Conservation (phyloP, 345 rosid species). For the Populus davidiana region DNA sequence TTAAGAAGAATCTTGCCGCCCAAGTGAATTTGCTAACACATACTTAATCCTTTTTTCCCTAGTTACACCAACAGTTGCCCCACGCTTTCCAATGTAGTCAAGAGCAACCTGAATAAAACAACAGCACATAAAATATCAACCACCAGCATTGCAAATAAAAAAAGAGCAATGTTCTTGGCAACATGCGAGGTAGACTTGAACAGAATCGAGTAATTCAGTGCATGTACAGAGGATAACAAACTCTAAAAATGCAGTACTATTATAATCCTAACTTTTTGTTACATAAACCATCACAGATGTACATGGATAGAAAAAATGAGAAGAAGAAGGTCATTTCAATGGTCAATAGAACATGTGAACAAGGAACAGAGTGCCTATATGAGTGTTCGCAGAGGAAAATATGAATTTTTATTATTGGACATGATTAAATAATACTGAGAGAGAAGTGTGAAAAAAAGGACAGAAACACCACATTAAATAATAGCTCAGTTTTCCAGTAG, state of each 20-base stretch:
- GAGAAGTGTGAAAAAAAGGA: not conserved
- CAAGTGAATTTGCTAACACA: constrained; percentile 32
- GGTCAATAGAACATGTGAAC: not conserved
- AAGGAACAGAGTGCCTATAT: not conserved
- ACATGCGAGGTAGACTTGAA: not conserved
- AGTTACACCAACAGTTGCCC: constrained; percentile 94
- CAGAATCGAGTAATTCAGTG: not conserved
- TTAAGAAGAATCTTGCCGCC: constrained; percentile 13
- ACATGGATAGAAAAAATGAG: not conserved
- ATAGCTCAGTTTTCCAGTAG: not conserved
- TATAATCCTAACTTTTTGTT: too few species aligned
- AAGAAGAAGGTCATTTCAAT: not conserved
- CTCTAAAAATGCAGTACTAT: not conserved
- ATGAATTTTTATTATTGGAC: not conserved
- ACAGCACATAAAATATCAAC: not conserved
- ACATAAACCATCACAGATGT: not conserved
- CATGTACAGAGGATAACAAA: not conserved
- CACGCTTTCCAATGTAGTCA: constrained; percentile 95
- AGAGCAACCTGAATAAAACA: constrained; percentile 75
- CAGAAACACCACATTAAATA: not conserved
- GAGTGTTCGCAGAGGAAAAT: not conserved
- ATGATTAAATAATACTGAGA: not conserved
- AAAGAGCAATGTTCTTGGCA: not conserved
- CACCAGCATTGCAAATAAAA: not conserved
- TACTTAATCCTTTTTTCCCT: constrained; percentile 95